Percentiles rank a stretch among this genome's conserved stretches.
Conservation (phyloP, 352 stramenopile genomes). For the Phytophthora hibernalis region DNA sequence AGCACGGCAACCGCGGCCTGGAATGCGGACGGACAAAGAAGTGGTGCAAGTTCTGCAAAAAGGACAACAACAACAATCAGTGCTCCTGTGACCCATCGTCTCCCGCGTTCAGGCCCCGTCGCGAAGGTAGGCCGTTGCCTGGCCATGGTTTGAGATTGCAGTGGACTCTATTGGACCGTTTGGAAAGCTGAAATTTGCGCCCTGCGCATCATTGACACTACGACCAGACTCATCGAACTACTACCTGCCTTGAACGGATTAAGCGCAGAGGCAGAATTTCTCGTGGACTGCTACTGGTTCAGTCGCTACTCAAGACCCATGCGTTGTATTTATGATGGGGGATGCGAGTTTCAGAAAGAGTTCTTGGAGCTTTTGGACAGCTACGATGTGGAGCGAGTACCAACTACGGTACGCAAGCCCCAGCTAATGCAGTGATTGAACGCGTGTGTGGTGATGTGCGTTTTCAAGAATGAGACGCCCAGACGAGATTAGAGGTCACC, state of each 20-base stretch:
- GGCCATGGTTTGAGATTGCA: neutral
- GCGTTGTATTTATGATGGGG: neutral
- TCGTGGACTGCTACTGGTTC: neutral
- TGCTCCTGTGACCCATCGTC: too few species aligned
- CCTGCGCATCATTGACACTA: neutral
- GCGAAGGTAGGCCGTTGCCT: too few species aligned
- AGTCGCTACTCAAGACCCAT: neutral
- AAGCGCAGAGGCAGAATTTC: neutral
- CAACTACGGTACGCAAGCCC: neutral
- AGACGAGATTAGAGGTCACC: too few species aligned
- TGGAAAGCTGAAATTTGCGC: too few species aligned
- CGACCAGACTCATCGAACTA: neutral
- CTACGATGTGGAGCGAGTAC: neutral
- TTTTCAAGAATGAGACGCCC: too few species aligned
- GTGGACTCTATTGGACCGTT: neutral
- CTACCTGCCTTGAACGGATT: neutral
- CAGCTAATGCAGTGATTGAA: too few species aligned
- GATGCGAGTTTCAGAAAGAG: neutral
- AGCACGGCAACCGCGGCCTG: too few species aligned
- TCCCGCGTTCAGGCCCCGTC: too few species aligned
- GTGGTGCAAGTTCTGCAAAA: too few species aligned
- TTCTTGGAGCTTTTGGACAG: neutral
- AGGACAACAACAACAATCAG: too few species aligned
- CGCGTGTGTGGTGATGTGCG: too few species aligned
- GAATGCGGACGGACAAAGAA: too few species aligned